Percentiles rank a stretch among this genome's conserved stretches.
These are phyloP conservation scores for Hortaea sp. DNA, from an alignment of 2,329 filamentous ascomycete species.

Conservation along the genomic window DNA sequence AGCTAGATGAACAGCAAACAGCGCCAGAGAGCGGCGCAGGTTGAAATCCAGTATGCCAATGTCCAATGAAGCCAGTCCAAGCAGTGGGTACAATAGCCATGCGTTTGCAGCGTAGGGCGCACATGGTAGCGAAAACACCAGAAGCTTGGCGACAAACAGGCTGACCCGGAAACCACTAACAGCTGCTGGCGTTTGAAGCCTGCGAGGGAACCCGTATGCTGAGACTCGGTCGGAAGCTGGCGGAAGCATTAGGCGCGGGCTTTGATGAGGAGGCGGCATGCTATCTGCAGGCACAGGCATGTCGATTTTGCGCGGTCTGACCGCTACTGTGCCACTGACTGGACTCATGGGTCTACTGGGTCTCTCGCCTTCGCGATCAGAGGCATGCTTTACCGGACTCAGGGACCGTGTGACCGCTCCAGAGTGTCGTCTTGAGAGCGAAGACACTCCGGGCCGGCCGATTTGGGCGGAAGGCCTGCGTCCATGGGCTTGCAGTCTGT, in stretches of 20 bases:
- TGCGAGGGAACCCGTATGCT: constrained; percentile 22
- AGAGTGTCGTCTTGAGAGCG: constrained; percentile 9
- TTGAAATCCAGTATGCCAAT: constrained; percentile 30
- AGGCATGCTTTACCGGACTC: constrained; percentile 3
- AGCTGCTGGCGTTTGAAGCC: constrained; percentile 24
- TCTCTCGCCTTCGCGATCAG: not conserved
- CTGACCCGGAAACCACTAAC: constrained; percentile 39
- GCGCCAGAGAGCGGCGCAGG: constrained; percentile 27
- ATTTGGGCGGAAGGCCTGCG: constrained; percentile 1
- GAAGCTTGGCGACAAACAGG: constrained; percentile 60
- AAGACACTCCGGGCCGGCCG: constrained; percentile 13
- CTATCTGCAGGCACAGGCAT: constrained; percentile 1
- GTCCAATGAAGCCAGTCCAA: constrained; percentile 60
- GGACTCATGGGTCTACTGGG: constrained; percentile 7
- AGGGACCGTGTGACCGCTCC: constrained; percentile 6
- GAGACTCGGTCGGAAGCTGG: constrained; percentile 19
- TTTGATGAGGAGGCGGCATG: constrained; percentile 13
- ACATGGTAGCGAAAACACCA: constrained; percentile 57
- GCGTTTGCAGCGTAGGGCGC: constrained; percentile 59
- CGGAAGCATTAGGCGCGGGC: constrained; percentile 26
- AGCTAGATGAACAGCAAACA: constrained; percentile 39
- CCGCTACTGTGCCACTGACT: constrained; percentile 5
- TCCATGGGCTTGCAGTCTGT: constrained; percentile 1
- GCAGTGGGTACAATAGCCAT: constrained; percentile 55
- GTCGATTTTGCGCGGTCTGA: constrained; percentile 10